Evolutionary conservation across 306 rosid species (phyloP).

Genomic region (Acmispon strigosus): DNA sequence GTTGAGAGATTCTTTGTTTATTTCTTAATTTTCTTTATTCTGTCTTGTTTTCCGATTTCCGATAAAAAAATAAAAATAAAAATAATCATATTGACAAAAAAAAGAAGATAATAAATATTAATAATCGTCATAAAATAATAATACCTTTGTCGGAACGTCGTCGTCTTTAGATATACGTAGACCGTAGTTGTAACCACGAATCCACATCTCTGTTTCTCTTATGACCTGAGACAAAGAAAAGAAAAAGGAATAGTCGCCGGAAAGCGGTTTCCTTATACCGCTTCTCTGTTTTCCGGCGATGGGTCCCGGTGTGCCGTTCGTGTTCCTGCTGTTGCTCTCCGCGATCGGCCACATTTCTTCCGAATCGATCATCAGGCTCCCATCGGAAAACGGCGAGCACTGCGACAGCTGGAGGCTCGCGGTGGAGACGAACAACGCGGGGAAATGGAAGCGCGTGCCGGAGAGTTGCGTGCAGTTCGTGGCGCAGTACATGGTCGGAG

Average conservation of each 20-base stretch:
- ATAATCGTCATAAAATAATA: no score
- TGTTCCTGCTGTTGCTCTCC: neutral
- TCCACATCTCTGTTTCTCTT: neutral
- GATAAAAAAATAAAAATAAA: no score
- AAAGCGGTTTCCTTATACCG: constrained; percentile 2
- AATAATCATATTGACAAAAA: no score
- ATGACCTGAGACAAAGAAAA: neutral
- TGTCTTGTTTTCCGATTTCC: no score
- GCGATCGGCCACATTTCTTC: constrained; percentile 16
- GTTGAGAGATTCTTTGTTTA: no score
- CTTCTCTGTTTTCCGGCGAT: constrained; percentile 37
- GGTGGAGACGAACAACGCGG: constrained; percentile 72
- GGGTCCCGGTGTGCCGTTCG: constrained; percentile 7
- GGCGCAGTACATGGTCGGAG: constrained; percentile 50
- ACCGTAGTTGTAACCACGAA: neutral
- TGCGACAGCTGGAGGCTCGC: constrained; percentile 89
- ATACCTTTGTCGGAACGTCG: no score
- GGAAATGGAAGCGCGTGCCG: constrained; percentile 53
- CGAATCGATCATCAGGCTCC: constrained; percentile 26
- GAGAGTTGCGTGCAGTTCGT: constrained; percentile 40
- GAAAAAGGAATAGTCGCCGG: constrained; percentile 12
- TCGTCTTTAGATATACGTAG: neutral
- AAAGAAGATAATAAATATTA: no score
- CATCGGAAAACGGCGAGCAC: constrained; percentile 24
- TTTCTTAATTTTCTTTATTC: no score